Base-by-base conservation (phyloP, 1,139 yeast species). In the Saccharomycopsis hybrid region DNA sequence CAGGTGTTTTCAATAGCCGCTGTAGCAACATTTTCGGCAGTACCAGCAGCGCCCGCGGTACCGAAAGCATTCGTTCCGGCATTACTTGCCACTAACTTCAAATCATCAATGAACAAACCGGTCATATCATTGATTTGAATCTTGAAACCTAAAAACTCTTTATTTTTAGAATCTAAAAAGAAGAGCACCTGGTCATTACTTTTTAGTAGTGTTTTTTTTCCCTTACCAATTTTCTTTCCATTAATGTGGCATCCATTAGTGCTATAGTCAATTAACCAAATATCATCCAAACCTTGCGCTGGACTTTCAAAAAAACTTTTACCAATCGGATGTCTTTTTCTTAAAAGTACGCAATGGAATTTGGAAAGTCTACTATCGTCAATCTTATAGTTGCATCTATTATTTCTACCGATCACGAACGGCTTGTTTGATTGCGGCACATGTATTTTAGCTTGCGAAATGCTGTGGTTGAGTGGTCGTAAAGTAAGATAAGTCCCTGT, bases 211-310 rank as follows among this genome's bases (percentile, higher is more conserved):
- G 74, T 74, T 57, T 86, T 86, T 37, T 73, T 71, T 1, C 84
- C 84, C 54, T 78, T 78, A 0, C 85, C 85, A 41, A 89, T 61
- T 44, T 71, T 72, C 11, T 66, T 64, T 3, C 76, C 76, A 60
- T 89, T 87, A 5, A 89, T 74, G 56, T 71, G 77, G 61, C 96
- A 86, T 1, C 86, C 83, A 62, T 89, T 89, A 0, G 95, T 79
- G 48, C 95, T 85, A 54, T 73, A 77, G 60, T 87, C 96, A 41
- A 85, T 66, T 18, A 89, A 67, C 95, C 96, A 88, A n/a, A 86
- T 70, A 60, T 82, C 89, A 52, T 82, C 87, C 2, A 77, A 66
- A 53, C 82, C 79, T 53, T 77, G 72, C 0, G 86, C 87, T 0
- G 87, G 86, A 13, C 84, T 77, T 58, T 80, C 85, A 58, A 69